Base-by-base conservation (phyloP, 176 grass and related monocot species). In the Puccinellia tenuiflora region DNA sequence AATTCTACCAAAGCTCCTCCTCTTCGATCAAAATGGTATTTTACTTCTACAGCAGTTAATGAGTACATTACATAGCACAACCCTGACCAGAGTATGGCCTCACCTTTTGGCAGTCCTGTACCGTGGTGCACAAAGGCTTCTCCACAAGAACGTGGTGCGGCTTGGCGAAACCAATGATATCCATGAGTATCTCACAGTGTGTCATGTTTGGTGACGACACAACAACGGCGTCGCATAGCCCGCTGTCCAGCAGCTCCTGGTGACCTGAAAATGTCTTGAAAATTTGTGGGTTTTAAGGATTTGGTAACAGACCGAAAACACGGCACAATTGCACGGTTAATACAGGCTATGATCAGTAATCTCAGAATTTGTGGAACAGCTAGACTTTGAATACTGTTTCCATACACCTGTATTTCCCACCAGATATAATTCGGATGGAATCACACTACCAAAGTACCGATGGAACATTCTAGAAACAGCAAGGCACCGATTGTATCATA, bases 131-230 rank as follows among this genome's bases (percentile, higher is more conserved):
- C 38, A 93, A 50, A 31, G 95, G 95, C 85, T 98, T 98, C 90
- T 98, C 95, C 3, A 98, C 95, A 21, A 98, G 92, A 48, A 98
- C 84, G 30, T 98, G 95, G 69, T 98, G 92, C 18, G 88, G 88
- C 7, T 77, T 76, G 11, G 61, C 37, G 65, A 93, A 85, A 51
- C 50, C 3, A 72, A 94, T 93, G 48, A 95, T 85, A 74, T 98
- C 95, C 88, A 98, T 93, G 33, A 95, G 86, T 55, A 98, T 91
- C 60, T 91, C 90, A 78, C 78, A 91, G 77, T 98, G 95, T 4
- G 95, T 98, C 95, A 98, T 98, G 70, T 98, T 98, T 56, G 95
- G 95, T 10, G 95, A 98, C 1, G 95, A 92, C 26, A 98, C 79
- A 4, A 98, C 69, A 34, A 93, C 68, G 2, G 88, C 92, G 30